Evolutionary conservation across 192 early-diverging fungal genomes (phyloP), one percentile per base, ranked within the genome.

Genomic region (Rhizophagus sp.): DNA sequence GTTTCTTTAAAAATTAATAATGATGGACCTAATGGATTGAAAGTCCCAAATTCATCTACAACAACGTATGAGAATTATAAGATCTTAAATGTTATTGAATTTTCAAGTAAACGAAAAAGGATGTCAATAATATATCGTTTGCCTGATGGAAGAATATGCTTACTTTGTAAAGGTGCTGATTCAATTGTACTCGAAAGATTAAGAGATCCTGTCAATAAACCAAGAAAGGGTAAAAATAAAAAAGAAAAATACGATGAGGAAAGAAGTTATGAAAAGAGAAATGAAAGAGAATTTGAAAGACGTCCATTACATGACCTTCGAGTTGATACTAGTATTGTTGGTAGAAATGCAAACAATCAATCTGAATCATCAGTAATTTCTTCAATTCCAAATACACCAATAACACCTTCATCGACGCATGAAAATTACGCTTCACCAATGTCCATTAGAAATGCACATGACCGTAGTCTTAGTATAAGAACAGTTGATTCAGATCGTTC

Each of bases 161-260:
- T 98, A 65, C 90, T 94, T 81, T 94, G 92, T 84, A 97, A 98
- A 87, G 97, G 97, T 34, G 96, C 96, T 2, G 96, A 97, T 82
- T 95, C 95, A 9, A 92, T 95, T 27, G 89, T 97, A 71, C 84
- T 95, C 73, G 93, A 91, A 70, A 87, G 93, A 2, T 84, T 93
- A 22, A 79, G 79, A 39, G 79, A 80, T 57, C 81, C 81, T 30
- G 73, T 81, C 25, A 73, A 74, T 1, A 85, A 80, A 71, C 75
- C 75, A 74, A 22, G 49, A 52, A 61, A 49, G 47, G 76, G 57
- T 11, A 80, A 75, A 33, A 27, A 63, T 47, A 62, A 73, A 47
- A 69, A 36, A 44, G 71, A 36, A 22, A 57, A 57, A 22, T 7
- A 22, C 1, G 5, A 22, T 57, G 52, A 57, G 6, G 17, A 57